These are phyloP conservation scores for Angophora floribunda DNA, from an alignment of 345 rosid genomes.

Conservation along the genomic window DNA sequence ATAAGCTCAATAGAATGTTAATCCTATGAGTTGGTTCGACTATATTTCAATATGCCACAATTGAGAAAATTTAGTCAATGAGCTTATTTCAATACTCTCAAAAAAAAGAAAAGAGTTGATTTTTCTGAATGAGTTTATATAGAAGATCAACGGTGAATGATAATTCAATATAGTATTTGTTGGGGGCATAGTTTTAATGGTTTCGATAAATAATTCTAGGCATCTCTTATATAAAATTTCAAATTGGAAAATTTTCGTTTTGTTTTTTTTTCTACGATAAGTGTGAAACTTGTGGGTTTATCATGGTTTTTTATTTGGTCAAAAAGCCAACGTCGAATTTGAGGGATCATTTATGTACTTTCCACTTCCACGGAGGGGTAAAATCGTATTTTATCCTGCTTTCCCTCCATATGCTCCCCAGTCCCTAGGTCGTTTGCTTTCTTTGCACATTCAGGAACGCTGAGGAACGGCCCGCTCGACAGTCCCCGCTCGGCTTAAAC, in stretches of 20 bases:
- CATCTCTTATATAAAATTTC: neutral
- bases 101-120: neutral
- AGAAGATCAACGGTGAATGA: neutral
- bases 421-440: accelerated
- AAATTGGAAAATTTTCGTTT: accelerated
- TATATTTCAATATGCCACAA: neutral
- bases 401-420: too few relatives aligned
- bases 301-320: too few relatives aligned
- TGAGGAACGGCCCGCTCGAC: neutral
- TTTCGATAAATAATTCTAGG: neutral
- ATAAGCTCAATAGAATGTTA: neutral
- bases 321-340: too few relatives aligned
- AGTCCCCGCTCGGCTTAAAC: neutral
- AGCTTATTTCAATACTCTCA: neutral
- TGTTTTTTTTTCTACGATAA: neutral
- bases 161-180: too few relatives aligned
- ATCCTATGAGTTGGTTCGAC: neutral
- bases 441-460: neutral
- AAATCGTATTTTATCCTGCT: neutral
- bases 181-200: neutral
- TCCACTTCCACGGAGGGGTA: neutral
- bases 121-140: neutral
- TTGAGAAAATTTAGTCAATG: neutral
- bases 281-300: neutral
- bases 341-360: neutral